phyloP scores from a whole-genome alignment of 805 yeast genomes.

The Myxozyma lipomycoides region DNA sequence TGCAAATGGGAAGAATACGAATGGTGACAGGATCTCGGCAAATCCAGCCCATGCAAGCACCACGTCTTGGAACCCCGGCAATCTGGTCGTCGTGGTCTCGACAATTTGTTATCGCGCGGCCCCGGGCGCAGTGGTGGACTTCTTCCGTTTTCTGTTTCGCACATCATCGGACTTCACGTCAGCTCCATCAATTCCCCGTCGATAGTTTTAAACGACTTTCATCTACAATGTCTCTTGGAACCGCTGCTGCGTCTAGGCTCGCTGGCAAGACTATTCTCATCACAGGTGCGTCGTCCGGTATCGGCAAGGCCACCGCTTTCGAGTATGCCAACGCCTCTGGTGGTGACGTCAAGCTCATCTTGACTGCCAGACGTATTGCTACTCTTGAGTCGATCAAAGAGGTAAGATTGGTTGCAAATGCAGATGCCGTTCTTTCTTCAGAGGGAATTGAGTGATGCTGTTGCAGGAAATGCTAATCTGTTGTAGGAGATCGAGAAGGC shows the following conservation, averaged over 20 bases:
- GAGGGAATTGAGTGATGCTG: neutral
- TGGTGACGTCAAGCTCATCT: conserved; percentile 65
- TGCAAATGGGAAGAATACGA: too few relatives aligned
- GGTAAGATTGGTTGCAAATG: conserved; percentile 9
- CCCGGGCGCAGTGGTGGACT: neutral
- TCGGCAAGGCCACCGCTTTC: conserved; percentile 86
- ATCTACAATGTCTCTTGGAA: conserved; percentile 50
- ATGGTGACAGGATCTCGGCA: too few relatives aligned
- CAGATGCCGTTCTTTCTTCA: neutral
- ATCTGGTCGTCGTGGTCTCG: too few relatives aligned
- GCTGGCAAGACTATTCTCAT: conserved; percentile 75
- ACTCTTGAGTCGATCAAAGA: conserved; percentile 47
- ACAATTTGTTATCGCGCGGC: neutral
- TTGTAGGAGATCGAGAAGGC: conserved; percentile 41
- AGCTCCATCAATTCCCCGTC: neutral
- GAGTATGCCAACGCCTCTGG: conserved; percentile 76
- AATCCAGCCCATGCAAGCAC: too few relatives aligned
- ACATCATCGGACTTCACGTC: neutral
- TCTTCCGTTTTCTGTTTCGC: neutral
- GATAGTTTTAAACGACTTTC: neutral
- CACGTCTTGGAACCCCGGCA: too few relatives aligned
- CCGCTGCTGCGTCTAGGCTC: conserved; percentile 72
- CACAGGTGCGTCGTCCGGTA: conserved; percentile 95
- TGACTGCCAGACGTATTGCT: conserved; percentile 76
- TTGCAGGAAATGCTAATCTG: neutral